Percentiles rank a stretch among this genome's conserved stretches.
Conservation (phyloP, 768 basidiomycete genomes). For the Leucosporidium yakuticum region DNA sequence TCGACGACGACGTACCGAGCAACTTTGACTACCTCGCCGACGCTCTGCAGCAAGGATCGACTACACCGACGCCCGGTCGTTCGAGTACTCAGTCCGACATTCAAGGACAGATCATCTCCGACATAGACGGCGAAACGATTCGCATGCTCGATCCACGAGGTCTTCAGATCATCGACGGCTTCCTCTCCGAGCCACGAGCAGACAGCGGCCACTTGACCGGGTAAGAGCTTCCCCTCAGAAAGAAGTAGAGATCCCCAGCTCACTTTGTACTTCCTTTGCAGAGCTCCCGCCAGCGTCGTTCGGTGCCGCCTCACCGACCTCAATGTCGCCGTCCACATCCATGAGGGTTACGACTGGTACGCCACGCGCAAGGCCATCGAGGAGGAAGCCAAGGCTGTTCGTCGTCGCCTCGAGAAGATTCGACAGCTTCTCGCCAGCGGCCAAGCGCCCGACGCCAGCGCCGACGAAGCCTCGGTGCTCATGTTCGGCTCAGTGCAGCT, state of each 20-base stretch:
- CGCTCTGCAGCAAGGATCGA: slow-evolving; percentile 50
- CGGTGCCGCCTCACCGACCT: slow-evolving; percentile 13
- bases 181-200: slow-evolving; percentile 48
- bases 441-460: slow-evolving; percentile 69
- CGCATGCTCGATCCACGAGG: slow-evolving; percentile 62
- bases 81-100: slow-evolving; percentile 23
- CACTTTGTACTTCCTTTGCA: not conserved
- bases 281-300: slow-evolving; percentile 39
- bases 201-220: not conserved
- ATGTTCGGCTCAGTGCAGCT: slow-evolving; percentile 94
- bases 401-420: slow-evolving; percentile 77
- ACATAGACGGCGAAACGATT: slow-evolving; percentile 75
- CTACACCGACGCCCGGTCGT: slow-evolving; percentile 5
- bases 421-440: slow-evolving; percentile 85
- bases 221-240: too few species aligned
- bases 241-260: too few species aligned
- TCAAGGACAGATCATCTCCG: slow-evolving; percentile 22
- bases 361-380: slow-evolving; percentile 80
- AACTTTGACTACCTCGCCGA: slow-evolving; percentile 82
- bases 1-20: slow-evolving; percentile 81
- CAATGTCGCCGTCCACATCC: slow-evolving; percentile 64
- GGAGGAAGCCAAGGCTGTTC: slow-evolving; percentile 79
- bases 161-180: slow-evolving; percentile 65
- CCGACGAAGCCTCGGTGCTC: slow-evolving; percentile 62
- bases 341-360: slow-evolving; percentile 93